Conservation (phyloP, 208 protist genomes). For the Tritrichomonas foetus region DNA sequence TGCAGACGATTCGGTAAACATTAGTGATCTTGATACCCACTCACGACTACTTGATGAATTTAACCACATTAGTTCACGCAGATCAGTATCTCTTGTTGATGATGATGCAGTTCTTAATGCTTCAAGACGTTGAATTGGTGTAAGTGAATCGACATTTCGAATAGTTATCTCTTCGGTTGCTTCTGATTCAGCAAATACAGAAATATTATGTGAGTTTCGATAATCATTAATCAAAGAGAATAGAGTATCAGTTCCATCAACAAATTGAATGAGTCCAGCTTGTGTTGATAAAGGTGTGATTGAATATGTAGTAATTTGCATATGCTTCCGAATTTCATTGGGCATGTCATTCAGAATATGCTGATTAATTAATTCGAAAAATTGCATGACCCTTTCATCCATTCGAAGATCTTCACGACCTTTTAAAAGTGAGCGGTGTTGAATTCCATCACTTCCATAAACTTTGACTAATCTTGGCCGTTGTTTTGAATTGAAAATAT, state of each 20-base stretch:
- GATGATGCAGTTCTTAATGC: background rate
- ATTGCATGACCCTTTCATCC: background rate
- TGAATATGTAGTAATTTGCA: background rate
- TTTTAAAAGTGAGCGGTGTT: background rate
- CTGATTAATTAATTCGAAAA: conserved; percentile 7
- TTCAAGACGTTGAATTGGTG: background rate
- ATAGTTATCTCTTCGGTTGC: background rate
- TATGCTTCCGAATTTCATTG: background rate
- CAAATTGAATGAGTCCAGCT: background rate
- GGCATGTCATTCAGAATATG: background rate
- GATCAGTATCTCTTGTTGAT: background rate
- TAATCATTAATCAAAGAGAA: background rate
- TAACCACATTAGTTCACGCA: background rate
- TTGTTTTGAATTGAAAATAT: conserved; percentile 10
- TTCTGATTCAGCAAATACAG: background rate
- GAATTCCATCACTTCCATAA: background rate
- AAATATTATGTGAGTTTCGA: background rate
- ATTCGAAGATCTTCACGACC: background rate
- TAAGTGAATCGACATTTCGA: background rate
- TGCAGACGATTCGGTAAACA: background rate
- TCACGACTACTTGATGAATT: background rate
- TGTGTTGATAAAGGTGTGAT: background rate
- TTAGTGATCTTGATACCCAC: background rate
- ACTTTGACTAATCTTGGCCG: background rate
- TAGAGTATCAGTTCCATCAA: background rate